These are phyloP conservation scores for Rhodotorula mucilaginosa DNA, from an alignment of 1,284 basidiomycete species.

Conservation along the genomic window DNA sequence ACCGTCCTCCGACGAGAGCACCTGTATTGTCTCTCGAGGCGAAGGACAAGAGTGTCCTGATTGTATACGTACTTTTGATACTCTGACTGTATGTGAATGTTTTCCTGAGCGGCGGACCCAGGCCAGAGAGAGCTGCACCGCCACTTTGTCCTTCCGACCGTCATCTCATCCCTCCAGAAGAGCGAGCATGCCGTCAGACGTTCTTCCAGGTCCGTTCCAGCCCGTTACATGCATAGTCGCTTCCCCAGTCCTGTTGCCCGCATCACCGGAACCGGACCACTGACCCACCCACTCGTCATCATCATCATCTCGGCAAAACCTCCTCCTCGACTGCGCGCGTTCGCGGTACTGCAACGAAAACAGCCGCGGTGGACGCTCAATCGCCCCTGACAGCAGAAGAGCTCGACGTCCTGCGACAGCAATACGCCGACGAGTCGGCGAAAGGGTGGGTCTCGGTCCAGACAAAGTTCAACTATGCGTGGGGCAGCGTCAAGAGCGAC, in stretches of 20 bases:
- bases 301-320: neutral
- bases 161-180: neutral
- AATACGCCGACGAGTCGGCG: conserved; percentile 29
- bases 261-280: neutral
- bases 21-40: too few relatives aligned
- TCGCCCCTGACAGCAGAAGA: conserved; percentile 32
- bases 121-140: neutral
- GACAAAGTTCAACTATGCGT: conserved; percentile 95
- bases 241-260: too few relatives aligned
- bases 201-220: conserved; percentile 4
- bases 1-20: too few relatives aligned
- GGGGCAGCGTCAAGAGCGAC: conserved; percentile 87
- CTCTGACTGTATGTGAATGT: too few relatives aligned
- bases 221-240: too few relatives aligned
- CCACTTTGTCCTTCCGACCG: neutral
- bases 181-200: conserved; percentile 8
- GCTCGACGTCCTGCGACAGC: conserved; percentile 29
- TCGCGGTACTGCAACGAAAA: neutral
- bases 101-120: too few relatives aligned
- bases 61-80: too few relatives aligned
- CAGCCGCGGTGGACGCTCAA: conserved; percentile 40
- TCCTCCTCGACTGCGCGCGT: neutral
- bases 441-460: conserved; percentile 85
- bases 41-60: too few relatives aligned
- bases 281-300: neutral